A percentile compares a stretch with the other conserved stretches of the same genome.
Conservation (phyloP, 2,329 filamentous ascomycete genomes). For the Hypoxylon sp. region DNA sequence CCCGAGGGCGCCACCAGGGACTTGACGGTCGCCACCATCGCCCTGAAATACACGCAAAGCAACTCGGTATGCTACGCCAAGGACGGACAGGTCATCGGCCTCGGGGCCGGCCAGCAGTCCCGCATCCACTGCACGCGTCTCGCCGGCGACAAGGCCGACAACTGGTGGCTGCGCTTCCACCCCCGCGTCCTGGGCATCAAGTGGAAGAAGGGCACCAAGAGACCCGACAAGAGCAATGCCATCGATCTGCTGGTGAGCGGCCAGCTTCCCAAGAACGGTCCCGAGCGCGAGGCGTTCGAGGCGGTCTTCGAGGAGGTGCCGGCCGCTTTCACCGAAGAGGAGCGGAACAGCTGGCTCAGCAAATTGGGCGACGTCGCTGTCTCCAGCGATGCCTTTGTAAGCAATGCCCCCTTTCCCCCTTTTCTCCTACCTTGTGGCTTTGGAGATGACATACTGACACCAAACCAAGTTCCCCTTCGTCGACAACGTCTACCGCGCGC, state of each 20-base stretch:
- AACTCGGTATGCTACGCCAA: slow-evolving; percentile 98
- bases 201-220: slow-evolving; percentile 98
- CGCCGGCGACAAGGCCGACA: slow-evolving; percentile 97
- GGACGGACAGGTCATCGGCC: slow-evolving; percentile 91
- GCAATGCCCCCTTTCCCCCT: slow-evolving; percentile 49
- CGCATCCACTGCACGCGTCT: slow-evolving; percentile 98
- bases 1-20: slow-evolving; percentile 86
- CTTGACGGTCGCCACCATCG: slow-evolving; percentile 93
- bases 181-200: slow-evolving; percentile 85
- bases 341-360: slow-evolving; percentile 84
- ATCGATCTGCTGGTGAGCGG: slow-evolving; percentile 95
- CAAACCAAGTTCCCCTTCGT: slow-evolving; percentile 85
- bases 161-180: slow-evolving; percentile 99
- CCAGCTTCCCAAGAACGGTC: slow-evolving; percentile 81
- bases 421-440: neutral
- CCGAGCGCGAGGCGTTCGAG: slow-evolving; percentile 88
- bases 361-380: slow-evolving; percentile 85
- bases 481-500: slow-evolving; percentile 94
- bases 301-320: slow-evolving; percentile 90
- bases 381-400: slow-evolving; percentile 93
- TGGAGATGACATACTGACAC: slow-evolving; percentile 38
- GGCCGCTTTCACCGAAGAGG: slow-evolving; percentile 78
- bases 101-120: slow-evolving; percentile 96
- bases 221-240: slow-evolving; percentile 96
- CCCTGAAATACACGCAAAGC: slow-evolving; percentile 97